Conservation (phyloP, 1,284 basidiomycete species). For the Ceratobasidium sp. region DNA sequence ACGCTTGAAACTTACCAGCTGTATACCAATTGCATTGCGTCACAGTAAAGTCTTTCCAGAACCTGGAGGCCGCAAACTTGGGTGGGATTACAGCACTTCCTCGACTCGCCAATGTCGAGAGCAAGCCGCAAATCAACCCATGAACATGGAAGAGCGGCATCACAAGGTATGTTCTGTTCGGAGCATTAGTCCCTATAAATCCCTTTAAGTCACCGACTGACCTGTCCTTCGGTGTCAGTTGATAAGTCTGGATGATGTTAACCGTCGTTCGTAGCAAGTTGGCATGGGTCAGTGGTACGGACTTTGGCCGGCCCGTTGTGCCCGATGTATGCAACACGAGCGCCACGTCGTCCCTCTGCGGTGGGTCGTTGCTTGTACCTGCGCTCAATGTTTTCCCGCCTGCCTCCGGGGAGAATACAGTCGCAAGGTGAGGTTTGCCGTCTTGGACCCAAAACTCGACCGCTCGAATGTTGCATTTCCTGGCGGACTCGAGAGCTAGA, state of each 20-base stretch:
- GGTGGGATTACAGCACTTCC: constrained; percentile 66
- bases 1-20: constrained; percentile 44
- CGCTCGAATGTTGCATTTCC: constrained; percentile 44
- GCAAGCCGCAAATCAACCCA: constrained; percentile 67
- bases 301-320: constrained; percentile 68
- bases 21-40: constrained; percentile 62
- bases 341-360: constrained; percentile 58
- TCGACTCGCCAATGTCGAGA: constrained; percentile 64
- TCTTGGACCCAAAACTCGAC: constrained; percentile 44
- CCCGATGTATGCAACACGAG: constrained; percentile 68
- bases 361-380: constrained; percentile 42
- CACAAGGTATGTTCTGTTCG: constrained; percentile 59
- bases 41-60: constrained; percentile 63
- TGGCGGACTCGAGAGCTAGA: constrained; percentile 46
- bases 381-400: constrained; percentile 38
- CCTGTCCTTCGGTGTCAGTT: constrained; percentile 53
- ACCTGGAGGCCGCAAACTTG: constrained; percentile 63
- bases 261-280: constrained; percentile 66
- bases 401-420: constrained; percentile 40
- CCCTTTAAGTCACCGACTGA: not conserved
- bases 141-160: constrained; percentile 76
- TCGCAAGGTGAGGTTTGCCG: constrained; percentile 44
- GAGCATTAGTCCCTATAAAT: not conserved
- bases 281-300: constrained; percentile 65
- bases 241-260: constrained; percentile 65